A percentile compares a stretch with the other conserved stretches of the same genome.
phyloP scores from a whole-genome alignment of 768 basidiomycete genomes.

The Russula earlei region DNA sequence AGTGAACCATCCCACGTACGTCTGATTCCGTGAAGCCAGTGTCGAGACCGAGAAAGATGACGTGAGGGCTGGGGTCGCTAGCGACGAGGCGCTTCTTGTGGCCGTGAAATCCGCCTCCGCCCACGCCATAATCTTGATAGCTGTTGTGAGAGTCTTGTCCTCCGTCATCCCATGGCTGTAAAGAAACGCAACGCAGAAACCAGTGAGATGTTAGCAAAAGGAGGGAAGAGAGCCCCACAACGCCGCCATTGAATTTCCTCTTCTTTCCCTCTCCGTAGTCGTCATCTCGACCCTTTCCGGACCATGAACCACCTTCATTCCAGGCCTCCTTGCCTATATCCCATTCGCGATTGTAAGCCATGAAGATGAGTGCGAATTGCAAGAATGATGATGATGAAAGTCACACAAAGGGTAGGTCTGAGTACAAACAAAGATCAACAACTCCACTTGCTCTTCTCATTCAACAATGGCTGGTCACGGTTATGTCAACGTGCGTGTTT shows the following conservation, averaged over 20 bases:
- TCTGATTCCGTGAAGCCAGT: constrained; percentile 88
- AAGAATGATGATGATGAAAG: constrained; percentile 9
- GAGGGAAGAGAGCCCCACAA: constrained; percentile 29
- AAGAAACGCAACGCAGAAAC: too few relatives aligned
- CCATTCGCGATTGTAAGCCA: constrained; percentile 63
- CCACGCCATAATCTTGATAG: constrained; percentile 23
- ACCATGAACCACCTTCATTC: constrained; percentile 35
- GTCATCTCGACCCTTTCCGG: constrained; percentile 53
- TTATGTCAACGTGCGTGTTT: constrained; percentile 43
- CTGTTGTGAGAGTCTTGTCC: constrained; percentile 30
- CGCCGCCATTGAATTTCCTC: constrained; percentile 70
- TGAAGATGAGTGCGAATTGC: constrained; percentile 5
- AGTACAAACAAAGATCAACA: constrained; percentile 22
- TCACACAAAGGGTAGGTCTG: constrained; percentile 15
- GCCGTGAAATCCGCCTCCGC: constrained; percentile 19
- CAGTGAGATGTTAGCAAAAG: background rate
- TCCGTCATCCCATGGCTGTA: constrained; percentile 41
- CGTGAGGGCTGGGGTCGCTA: constrained; percentile 83
- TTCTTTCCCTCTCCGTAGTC: constrained; percentile 68
- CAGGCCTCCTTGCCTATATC: constrained; percentile 66
- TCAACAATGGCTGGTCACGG: constrained; percentile 58
- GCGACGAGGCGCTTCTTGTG: constrained; percentile 71
- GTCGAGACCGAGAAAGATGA: constrained; percentile 92
- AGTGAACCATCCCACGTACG: constrained; percentile 47
- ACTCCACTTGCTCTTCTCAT: constrained; percentile 19